phyloP scores from a whole-genome alignment of 345 rosid genomes.

The Euphorbia tirucalli region DNA sequence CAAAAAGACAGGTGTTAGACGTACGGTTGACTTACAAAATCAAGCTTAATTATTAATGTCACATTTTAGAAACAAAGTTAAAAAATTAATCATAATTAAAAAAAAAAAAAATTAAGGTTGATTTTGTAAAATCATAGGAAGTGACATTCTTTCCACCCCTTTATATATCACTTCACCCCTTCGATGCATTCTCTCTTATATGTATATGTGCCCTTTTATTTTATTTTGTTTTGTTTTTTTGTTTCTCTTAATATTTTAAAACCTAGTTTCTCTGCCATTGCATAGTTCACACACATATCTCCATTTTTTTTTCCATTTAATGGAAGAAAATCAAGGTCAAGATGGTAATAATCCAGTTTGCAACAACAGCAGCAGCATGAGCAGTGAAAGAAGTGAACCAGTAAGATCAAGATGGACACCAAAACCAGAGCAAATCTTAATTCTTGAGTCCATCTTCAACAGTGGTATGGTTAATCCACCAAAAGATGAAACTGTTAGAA shows the following conservation, averaged over 20 bases:
- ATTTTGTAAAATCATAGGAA: constrained; percentile 35
- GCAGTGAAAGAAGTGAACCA: constrained; percentile 55
- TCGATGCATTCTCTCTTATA: constrained; percentile 30
- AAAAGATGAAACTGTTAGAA: constrained; percentile 89
- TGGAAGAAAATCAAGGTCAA: constrained; percentile 42
- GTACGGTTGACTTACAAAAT: constrained; percentile 9
- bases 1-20: constrained; percentile 2
- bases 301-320: neutral
- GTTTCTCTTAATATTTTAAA: constrained; percentile 10
- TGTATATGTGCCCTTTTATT: constrained; percentile 15
- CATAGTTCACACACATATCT: constrained; percentile 25
- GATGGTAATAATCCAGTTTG: too few species aligned
- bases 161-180: constrained; percentile 34
- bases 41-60: neutral
- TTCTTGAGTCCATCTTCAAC: constrained; percentile 96
- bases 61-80: constrained; percentile 3
- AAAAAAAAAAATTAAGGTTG: constrained; percentile 25
- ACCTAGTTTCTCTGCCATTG: too few species aligned
- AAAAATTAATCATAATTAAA: neutral
- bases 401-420: constrained; percentile 98
- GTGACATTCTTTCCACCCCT: constrained; percentile 37
- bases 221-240: neutral
- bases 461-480: constrained; percentile 99
- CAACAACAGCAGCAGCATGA: constrained; percentile 35
- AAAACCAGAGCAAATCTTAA: constrained; percentile 95